Evolutionary conservation across 805 yeast genomes (phyloP).

Genomic region (Debaryomyces hansenii): DNA sequence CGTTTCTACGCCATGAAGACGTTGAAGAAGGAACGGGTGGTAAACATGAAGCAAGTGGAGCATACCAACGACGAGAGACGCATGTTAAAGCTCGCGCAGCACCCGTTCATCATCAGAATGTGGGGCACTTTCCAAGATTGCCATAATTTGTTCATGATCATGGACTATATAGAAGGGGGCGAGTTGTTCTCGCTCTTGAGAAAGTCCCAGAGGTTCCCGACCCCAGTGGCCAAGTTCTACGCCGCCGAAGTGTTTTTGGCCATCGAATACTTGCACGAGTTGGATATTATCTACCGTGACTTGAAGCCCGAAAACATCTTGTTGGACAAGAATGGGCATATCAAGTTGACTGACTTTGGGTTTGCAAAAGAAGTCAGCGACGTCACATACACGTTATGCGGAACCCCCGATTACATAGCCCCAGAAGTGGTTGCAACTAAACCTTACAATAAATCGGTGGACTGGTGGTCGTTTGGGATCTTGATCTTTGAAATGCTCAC

Average conservation of each 20-base stretch:
- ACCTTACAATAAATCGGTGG: constrained; percentile 62
- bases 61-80: constrained; percentile 64
- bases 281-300: constrained; percentile 60
- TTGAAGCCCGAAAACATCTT: constrained; percentile 62
- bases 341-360: constrained; percentile 61
- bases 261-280: constrained; percentile 57
- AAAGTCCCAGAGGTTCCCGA: constrained; percentile 59
- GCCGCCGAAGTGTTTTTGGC: constrained; percentile 64
- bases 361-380: constrained; percentile 62
- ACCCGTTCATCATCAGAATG: constrained; percentile 61
- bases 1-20: constrained; percentile 62
- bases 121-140: constrained; percentile 70
- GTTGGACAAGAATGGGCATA: constrained; percentile 59
- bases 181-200: constrained; percentile 56
- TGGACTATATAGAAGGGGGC: constrained; percentile 68
- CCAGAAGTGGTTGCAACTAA: constrained; percentile 66
- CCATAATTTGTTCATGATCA: constrained; percentile 57
- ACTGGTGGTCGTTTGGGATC: constrained; percentile 67
- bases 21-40: constrained; percentile 55
- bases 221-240: constrained; percentile 63
- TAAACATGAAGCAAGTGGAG: constrained; percentile 62
- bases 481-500: constrained; percentile 62
- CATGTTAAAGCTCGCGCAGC: constrained; percentile 57
- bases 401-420: constrained; percentile 65
- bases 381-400: constrained; percentile 62